These are phyloP conservation scores for Auxenochlorella pyrenoidosa DNA, from an alignment of 139 green algal species.

Conservation along the genomic window DNA sequence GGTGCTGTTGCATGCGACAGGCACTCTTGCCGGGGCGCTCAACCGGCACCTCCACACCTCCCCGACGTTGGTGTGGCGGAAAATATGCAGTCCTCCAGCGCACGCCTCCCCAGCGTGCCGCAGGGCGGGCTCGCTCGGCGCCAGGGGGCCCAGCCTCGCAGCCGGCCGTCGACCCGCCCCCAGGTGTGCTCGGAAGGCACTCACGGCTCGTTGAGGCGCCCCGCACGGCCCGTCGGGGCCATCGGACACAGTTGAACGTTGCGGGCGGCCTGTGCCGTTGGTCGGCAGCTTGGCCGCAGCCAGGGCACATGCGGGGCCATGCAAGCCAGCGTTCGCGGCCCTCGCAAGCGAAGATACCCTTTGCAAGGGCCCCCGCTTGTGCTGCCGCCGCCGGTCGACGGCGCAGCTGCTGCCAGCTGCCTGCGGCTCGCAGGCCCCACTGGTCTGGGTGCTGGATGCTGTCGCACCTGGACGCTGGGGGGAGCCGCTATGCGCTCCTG, in stretches of 20 bases:
- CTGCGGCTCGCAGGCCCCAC: not conserved
- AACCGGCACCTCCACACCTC: not conserved
- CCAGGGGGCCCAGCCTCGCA: not conserved
- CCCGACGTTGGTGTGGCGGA: not conserved
- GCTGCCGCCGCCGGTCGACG: no score
- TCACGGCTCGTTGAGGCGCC: not conserved
- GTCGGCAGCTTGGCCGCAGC: not conserved
- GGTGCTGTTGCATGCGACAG: not conserved
- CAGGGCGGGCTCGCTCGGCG: not conserved
- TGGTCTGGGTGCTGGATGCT: not conserved
- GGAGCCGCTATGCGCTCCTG: not conserved
- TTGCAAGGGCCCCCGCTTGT: not conserved
- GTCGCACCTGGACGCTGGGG: not conserved
- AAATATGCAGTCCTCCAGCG: not conserved
- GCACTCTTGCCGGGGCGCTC: no score
- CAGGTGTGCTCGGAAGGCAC: not conserved
- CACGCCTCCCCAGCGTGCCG: not conserved
- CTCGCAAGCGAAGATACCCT: not conserved
- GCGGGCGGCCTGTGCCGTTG: not conserved
- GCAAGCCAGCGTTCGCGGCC: not conserved
- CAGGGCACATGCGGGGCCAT: not conserved
- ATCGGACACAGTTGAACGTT: not conserved
- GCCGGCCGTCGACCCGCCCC: not conserved
- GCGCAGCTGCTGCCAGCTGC: no score
- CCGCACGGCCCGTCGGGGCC: not conserved